A percentile compares a stretch with the other conserved stretches of the same genome.
Evolutionary conservation across 2,329 filamentous ascomycete species (phyloP).

Genomic region (Dothiorella sarmentorum): DNA sequence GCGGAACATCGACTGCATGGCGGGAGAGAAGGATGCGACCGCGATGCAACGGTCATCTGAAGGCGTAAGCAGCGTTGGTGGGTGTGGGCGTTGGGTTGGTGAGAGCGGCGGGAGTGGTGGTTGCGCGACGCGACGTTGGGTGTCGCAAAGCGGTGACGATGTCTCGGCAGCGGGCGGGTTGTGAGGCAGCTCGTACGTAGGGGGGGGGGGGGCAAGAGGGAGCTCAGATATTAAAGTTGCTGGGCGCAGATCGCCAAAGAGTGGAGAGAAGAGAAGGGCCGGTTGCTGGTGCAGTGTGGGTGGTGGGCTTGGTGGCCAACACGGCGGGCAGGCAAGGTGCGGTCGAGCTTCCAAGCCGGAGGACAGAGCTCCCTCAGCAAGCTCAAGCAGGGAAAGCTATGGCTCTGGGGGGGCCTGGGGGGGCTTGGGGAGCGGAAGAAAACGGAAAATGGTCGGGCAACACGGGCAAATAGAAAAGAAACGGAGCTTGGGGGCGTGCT

Average conservation of each 20-base stretch:
- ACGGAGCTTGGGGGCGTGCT: background rate
- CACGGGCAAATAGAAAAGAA: background rate
- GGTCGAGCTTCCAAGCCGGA: background rate
- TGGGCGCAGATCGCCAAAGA: conserved; percentile 17
- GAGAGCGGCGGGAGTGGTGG: conserved; percentile 2
- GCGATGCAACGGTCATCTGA: conserved; percentile 39
- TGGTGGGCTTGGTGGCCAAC: conserved; percentile 13
- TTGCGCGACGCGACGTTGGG: conserved; percentile 18
- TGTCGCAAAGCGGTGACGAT: conserved; percentile 15
- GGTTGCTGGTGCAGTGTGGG: conserved; percentile 15
- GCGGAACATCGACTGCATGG: conserved; percentile 52
- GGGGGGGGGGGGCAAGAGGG: conserved; percentile 10
- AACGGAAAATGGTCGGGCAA: conserved; percentile 5
- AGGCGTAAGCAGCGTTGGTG: conserved; percentile 26
- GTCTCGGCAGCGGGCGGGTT: conserved; percentile 18
- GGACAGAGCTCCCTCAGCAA: conserved; percentile 12
- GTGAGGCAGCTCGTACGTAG: conserved; percentile 3
- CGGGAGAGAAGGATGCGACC: conserved; percentile 35
- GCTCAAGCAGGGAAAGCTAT: background rate
- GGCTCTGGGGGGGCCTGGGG: background rate
- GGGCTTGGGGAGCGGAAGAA: conserved; percentile 6
- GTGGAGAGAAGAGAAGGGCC: conserved; percentile 18
- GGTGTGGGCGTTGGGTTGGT: conserved; percentile 28
- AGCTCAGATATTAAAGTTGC: conserved; percentile 19
- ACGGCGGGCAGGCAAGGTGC: conserved; percentile 13